These are phyloP conservation scores for Blastomyces parvus DNA, from an alignment of 2,329 filamentous ascomycete species.

Conservation along the genomic window DNA sequence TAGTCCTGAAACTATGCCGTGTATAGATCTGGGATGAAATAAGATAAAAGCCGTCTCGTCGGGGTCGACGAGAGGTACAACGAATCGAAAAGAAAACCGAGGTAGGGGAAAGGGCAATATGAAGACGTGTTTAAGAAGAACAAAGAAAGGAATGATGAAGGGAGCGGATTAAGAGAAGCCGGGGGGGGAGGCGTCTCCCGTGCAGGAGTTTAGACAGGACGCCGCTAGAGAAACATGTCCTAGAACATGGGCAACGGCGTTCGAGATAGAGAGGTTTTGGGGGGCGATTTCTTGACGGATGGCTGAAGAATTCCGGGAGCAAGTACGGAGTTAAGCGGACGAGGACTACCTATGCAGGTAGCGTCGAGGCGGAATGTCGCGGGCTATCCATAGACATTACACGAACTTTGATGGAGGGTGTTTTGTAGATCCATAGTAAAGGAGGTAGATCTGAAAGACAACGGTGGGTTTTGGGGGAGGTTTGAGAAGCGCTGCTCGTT, in stretches of 20 bases:
- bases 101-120: not conserved
- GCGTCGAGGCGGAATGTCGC: not conserved
- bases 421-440: conserved; percentile 4
- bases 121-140: not conserved
- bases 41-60: not conserved
- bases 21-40: not conserved
- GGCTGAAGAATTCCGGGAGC: not conserved
- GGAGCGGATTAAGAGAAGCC: not conserved
- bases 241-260: not conserved
- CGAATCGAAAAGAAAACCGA: not conserved
- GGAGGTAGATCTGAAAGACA: not conserved
- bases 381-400: conserved; percentile 9
- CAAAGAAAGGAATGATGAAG: not conserved
- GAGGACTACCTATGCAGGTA: conserved; percentile 4
- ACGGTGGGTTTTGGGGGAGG: not conserved
- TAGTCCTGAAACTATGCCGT: not conserved
- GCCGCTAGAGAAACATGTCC: conserved; percentile 1
- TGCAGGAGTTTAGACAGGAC: not conserved
- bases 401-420: not conserved
- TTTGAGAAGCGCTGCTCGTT: not conserved
- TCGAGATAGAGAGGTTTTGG: not conserved
- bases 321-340: not conserved
- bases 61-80: conserved; percentile 1
- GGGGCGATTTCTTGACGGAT: not conserved
- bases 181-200: not conserved